These are phyloP conservation scores for Epithemia pelagica DNA, from an alignment of 108 stramenopile species.

Conservation along the genomic window DNA sequence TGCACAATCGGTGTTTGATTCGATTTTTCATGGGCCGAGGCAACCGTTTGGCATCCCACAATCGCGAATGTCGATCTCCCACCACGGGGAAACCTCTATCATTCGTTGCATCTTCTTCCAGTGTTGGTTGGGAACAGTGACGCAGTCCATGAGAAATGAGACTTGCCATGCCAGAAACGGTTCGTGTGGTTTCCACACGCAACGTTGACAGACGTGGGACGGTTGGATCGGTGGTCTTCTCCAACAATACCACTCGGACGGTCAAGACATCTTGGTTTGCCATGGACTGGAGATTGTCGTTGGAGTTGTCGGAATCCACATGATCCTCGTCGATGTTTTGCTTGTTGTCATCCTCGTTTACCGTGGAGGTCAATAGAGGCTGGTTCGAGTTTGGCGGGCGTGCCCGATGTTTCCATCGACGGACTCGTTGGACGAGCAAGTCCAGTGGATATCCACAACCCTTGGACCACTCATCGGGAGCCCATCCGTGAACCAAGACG, in stretches of 20 bases:
- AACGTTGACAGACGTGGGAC: constrained; percentile 16
- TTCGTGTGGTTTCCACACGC: constrained; percentile 5
- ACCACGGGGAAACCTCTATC: constrained; percentile 50
- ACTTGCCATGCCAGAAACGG: constrained; percentile 6
- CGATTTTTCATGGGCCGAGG: constrained; percentile 52
- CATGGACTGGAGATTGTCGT: neutral
- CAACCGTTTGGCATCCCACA: constrained; percentile 30
- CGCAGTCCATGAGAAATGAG: constrained; percentile 38
- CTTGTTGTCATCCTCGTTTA: neutral
- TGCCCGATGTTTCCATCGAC: constrained; percentile 24
- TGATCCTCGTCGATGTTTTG: neutral
- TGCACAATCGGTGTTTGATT: constrained; percentile 53
- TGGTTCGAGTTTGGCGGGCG: too few relatives aligned
- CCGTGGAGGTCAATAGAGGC: too few relatives aligned
- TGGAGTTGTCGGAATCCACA: neutral
- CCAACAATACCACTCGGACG: neutral
- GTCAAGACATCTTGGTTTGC: neutral
- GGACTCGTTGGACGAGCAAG: constrained; percentile 13
- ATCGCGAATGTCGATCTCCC: constrained; percentile 54
- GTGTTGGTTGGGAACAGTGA: too few relatives aligned
- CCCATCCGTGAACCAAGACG: constrained; percentile 39
- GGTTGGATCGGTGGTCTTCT: neutral
- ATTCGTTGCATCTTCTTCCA: too few relatives aligned
- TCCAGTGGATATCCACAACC: constrained; percentile 16
- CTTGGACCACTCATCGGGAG: constrained; percentile 32